Evolutionary conservation across 805 yeast species (phyloP), one percentile per base, ranked within the genome.

Genomic region (Starmerella apis): DNA sequence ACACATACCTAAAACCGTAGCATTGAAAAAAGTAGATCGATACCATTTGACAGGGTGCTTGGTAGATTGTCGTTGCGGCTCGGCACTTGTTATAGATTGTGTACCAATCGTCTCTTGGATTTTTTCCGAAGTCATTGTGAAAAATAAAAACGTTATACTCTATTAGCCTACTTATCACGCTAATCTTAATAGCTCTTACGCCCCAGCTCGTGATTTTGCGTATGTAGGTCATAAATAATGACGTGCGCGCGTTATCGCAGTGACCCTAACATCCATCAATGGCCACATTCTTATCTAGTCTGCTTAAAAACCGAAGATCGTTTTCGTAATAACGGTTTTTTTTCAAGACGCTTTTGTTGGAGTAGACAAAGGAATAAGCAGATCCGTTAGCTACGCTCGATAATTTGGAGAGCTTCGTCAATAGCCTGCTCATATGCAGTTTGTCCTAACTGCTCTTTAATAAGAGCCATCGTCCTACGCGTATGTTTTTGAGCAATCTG

Each of bases 1-100:
- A 31, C 55, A 51, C 20, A 52, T 13, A 2, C 60, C 60, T 10
- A 57, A 16, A 19, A 57, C 46, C 2, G 56, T 46, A 6, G 55
- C 55, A 33, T 54, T 51, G 52, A 36, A 57, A 16, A 49, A 51
- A 1, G 59, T 56, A 5, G 54, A 43, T 4, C 58, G 41, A 22
- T 57, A 56, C 58, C 58, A 53, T 13, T 42, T 35, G 28, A 50
- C 49, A 9, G 24, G 37, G 2, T n/a, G 8, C 19, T 19, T 27
- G 8, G 19, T 14, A 8, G 43, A 9, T 13, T 3, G 13, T 3
- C n/a, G 20, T n/a, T 41, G 25, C 24, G 10, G 33, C 33, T 16
- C 32, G 16, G 33, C 9, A 16, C 33, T 27, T 4, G 44, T 6
- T 13, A 41, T 10, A 7, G 44, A 41, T 7, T 41, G n/a, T 8